Conservation (phyloP, 768 basidiomycete genomes). For the Cystoderma amianthinum region DNA sequence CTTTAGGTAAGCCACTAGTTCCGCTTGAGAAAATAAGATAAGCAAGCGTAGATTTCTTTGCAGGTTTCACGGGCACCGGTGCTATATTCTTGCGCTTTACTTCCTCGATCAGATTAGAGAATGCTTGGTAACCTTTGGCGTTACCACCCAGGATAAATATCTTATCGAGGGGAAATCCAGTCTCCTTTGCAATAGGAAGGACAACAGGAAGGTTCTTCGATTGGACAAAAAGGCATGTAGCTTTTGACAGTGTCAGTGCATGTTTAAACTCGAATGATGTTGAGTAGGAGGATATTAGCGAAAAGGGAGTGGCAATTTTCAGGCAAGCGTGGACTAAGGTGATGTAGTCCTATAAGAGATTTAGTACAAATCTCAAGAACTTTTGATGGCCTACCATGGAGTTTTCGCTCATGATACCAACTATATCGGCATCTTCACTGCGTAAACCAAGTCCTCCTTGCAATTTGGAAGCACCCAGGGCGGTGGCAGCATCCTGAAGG, state of each 20-base stretch:
- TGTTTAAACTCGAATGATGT: not conserved
- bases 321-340: not conserved
- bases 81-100: not conserved
- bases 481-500: not conserved
- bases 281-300: not conserved
- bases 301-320: not conserved
- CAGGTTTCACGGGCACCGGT: not conserved
- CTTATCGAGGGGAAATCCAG: too few relatives aligned
- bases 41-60: not conserved
- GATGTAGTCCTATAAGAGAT: not conserved
- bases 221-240: not conserved
- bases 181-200: not conserved
- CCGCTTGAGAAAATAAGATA: too few relatives aligned
- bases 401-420: too few relatives aligned
- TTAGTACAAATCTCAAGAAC: not conserved
- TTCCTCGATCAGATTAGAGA: not conserved
- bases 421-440: not conserved
- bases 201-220: not conserved
- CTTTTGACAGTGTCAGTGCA: not conserved
- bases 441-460: not conserved
- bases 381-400: not conserved
- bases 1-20: conserved; percentile 1
- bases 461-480: not conserved
- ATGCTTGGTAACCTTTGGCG: not conserved
- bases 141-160: not conserved